Evolutionary conservation across 345 rosid genomes (phyloP), one percentile per base, ranked within the genome.

Genomic region (Aethionema arabicum): DNA sequence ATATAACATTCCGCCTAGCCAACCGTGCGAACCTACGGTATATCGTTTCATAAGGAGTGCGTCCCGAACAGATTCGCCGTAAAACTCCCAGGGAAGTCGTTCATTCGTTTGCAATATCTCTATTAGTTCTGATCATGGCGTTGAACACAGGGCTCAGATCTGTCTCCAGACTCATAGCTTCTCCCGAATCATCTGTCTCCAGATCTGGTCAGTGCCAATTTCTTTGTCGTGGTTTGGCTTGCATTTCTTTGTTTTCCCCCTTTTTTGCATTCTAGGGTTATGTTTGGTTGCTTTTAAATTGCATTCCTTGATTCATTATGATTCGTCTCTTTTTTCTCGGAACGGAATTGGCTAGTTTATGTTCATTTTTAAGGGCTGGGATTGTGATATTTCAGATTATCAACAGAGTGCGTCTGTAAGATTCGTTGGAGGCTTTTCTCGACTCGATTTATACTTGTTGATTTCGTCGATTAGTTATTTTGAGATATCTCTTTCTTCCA

Each of bases 131-230:
- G 54, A 61, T 52, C 39, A 85, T 85, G 91, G 88, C 92, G 79
- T 63, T 83, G 79, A 83, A 72, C 79, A 80, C 70, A 27, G 84
- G 86, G 0, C 46, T 91, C 54, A 77, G 93, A 84, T 85, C 93
- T 40, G 78, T 82, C 32, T 75, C 98, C 5, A 85, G 57, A 86
- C 76, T 91, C n/a, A 36, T 91, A 0, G 59, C 77, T 11, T 78
- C 86, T 6, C 74, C 95, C 27, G 79, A 76, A 53, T 70, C 89
- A 37, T 49, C 83, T 43, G 16, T 81, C 35, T 75, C 82, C 54
- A 83, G 74, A 49, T 79, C 95, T 65, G 96, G 98, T 86, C 47
- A 7, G 74, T 61, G 32, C 7, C 11, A 27, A 37, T 40, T 8
- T 11, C 11, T 1, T 35, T 10, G 53, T 44, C 11, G 8, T 63